These are phyloP conservation scores for Aspergillus pseudoterreus DNA, from an alignment of 2,329 filamentous ascomycete genomes.

Conservation along the genomic window DNA sequence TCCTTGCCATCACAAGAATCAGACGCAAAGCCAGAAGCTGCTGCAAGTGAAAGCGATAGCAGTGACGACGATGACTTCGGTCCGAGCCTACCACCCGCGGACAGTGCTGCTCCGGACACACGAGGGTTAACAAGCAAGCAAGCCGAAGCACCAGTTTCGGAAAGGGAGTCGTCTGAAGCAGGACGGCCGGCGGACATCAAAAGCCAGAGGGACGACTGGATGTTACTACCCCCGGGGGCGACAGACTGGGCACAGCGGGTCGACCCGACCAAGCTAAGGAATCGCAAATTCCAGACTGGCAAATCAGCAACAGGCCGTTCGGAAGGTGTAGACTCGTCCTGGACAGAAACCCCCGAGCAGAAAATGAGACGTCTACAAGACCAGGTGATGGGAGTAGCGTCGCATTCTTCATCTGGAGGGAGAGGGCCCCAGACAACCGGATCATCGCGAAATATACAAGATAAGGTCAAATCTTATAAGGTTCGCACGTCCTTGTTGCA, in stretches of 20 bases:
- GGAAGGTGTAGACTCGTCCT: conserved; percentile 56
- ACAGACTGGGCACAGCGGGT: conserved; percentile 56
- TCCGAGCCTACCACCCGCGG: conserved; percentile 35
- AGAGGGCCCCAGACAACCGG: conserved; percentile 8
- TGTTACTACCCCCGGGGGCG: conserved; percentile 65
- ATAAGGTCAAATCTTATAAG: conserved; percentile 56
- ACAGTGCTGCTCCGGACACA: conserved; percentile 6
- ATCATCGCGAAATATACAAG: conserved; percentile 42
- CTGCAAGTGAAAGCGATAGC: conserved; percentile 25
- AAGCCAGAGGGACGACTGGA: conserved; percentile 75
- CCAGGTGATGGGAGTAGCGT: conserved; percentile 70
- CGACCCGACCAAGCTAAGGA: conserved; percentile 79
- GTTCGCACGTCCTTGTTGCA: conserved; percentile 31
- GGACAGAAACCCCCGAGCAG: conserved; percentile 89
- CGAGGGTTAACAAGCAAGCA: not conserved
- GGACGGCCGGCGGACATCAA: conserved; percentile 15
- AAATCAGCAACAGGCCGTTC: conserved; percentile 48
- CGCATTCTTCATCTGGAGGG: conserved; percentile 15
- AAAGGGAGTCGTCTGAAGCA: conserved; percentile 23
- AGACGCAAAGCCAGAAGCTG: not conserved
- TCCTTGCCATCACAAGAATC: conserved; percentile 45
- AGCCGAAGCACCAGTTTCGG: not conserved
- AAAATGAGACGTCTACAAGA: conserved; percentile 77
- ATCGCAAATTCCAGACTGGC: conserved; percentile 76
- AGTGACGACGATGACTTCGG: conserved; percentile 42